Conservation (phyloP, 257 asterid genomes). For the Penstemon eatonii region DNA sequence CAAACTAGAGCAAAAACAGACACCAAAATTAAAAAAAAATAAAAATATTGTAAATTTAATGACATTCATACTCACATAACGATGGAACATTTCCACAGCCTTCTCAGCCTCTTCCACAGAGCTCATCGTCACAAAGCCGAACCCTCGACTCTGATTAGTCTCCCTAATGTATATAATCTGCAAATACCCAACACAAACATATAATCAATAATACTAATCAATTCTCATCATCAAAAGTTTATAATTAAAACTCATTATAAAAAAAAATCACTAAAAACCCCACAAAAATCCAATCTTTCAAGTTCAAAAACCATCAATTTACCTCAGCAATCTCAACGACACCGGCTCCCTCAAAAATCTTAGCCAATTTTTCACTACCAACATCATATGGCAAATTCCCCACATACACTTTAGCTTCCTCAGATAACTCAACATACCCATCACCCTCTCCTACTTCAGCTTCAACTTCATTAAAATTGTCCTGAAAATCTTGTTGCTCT, state of each 20-base stretch:
- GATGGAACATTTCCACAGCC: slow-evolving; percentile 76
- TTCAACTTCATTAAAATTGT: slow-evolving; percentile 29
- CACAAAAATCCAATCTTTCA: neutral
- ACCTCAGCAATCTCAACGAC: slow-evolving; percentile 90
- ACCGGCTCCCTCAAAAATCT: slow-evolving; percentile 76
- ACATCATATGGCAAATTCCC: slow-evolving; percentile 87
- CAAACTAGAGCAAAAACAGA: neutral
- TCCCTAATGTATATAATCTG: slow-evolving; percentile 81
- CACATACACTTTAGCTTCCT: slow-evolving; percentile 79
- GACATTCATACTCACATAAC: slow-evolving; percentile 59
- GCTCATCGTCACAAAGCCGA: slow-evolving; percentile 93
- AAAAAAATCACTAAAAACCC: neutral
- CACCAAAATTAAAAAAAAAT: neutral
- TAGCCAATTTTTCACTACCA: slow-evolving; percentile 64
- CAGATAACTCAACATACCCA: slow-evolving; percentile 51
- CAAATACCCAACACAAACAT: slow-evolving; percentile 13
- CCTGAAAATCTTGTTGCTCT: slow-evolving; percentile 41
- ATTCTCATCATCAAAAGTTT: neutral
- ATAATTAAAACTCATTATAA: neutral
- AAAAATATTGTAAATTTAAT: neutral
- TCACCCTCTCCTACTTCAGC: slow-evolving; percentile 28
- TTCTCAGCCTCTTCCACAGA: slow-evolving; percentile 85
- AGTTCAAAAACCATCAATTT: neutral
- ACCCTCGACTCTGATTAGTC: slow-evolving; percentile 82
- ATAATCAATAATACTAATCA: neutral